These are phyloP conservation scores for Ilyonectria mors-panacis DNA, from an alignment of 2,329 filamentous ascomycete species.

Conservation along the genomic window DNA sequence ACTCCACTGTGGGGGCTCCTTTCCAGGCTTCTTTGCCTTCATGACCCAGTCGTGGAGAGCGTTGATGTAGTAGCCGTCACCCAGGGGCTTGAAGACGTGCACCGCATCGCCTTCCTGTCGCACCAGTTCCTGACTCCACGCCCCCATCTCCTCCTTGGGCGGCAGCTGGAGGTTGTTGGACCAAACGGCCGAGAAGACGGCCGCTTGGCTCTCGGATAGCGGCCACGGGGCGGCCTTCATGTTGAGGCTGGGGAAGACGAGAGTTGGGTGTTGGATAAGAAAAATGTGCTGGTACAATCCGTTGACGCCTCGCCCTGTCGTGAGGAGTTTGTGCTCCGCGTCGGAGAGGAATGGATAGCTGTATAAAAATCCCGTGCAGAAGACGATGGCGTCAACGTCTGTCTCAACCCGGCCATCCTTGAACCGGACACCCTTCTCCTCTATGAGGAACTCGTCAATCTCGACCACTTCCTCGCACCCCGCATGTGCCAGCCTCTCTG, in stretches of 20 bases:
- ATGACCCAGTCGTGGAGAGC: slow-evolving; percentile 74
- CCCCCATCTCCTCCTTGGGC: slow-evolving; percentile 72
- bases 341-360: slow-evolving; percentile 79
- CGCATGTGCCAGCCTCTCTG: slow-evolving; percentile 61
- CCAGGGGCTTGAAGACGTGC: slow-evolving; percentile 49
- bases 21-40: slow-evolving; percentile 68
- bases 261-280: slow-evolving; percentile 80
- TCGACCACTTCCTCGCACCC: slow-evolving; percentile 67
- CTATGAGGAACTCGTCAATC: slow-evolving; percentile 70
- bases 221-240: slow-evolving; percentile 93
- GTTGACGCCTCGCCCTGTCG: slow-evolving; percentile 77
- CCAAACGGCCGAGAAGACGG: slow-evolving; percentile 83
- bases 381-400: slow-evolving; percentile 83
- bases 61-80: slow-evolving; percentile 80
- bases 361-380: slow-evolving; percentile 93
- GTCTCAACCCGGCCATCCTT: slow-evolving; percentile 75
- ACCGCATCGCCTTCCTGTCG: slow-evolving; percentile 54
- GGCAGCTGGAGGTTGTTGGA: slow-evolving; percentile 79
- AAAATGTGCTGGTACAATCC: slow-evolving; percentile 87
- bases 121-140: slow-evolving; percentile 78
- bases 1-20: slow-evolving; percentile 80
- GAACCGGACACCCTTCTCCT: slow-evolving; percentile 75
- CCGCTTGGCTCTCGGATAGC: slow-evolving; percentile 82
- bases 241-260: slow-evolving; percentile 82
- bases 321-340: slow-evolving; percentile 69